Base-by-base conservation (phyloP, 345 rosid genomes). In the Acer negundo region DNA sequence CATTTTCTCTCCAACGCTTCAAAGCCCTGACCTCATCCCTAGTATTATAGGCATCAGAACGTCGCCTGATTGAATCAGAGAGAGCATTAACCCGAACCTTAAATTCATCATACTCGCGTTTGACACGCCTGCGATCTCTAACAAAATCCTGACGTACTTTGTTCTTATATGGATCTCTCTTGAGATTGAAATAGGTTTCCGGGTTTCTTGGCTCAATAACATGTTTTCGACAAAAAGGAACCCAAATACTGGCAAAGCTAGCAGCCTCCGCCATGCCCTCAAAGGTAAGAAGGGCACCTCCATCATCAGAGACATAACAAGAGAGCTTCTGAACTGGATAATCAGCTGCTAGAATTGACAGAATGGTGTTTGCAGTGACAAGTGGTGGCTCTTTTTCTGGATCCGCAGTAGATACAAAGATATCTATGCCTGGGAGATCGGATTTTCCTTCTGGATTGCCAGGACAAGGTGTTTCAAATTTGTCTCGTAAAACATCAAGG, bases 181-280 rank as follows among this genome's bases (percentile, higher is more conserved):
- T 92, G 78, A 92, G 72, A 76, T 79, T 85, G 65, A 94, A 94
- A 80, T 94, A 94, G 16, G 91, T 82, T n/a, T 94, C 97, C 0
- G 98, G 96, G 73, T 92, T 92, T 75, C 96, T 79, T 2, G 98
- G 96, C 86, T 91, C 92, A 35, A 94, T 86, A 24, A 38, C 67
- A 68, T 94, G 97, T 70, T 94, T 94, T 80, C 92, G 74, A 74
- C 97, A 94, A 75, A 94, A 94, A n/a, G 97, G 98, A 4, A 94
- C 94, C 98, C 98, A 92, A 55, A 78, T 68, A 55, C 81, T 85
- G 12, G 97, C 96, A 72, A 92, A 94, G 85, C 97, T 91, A 51
- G 93, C 97, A 0, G 97, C 96, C 83, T 94, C 98, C 0, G 98
- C 96, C 91, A 92, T 92, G 77, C 97, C 94, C 86, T 94, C 98